Percentiles rank a stretch among this genome's conserved stretches.
Evolutionary conservation across 2,329 filamentous ascomycete species (phyloP).

Genomic region (Fusarium algeriense): DNA sequence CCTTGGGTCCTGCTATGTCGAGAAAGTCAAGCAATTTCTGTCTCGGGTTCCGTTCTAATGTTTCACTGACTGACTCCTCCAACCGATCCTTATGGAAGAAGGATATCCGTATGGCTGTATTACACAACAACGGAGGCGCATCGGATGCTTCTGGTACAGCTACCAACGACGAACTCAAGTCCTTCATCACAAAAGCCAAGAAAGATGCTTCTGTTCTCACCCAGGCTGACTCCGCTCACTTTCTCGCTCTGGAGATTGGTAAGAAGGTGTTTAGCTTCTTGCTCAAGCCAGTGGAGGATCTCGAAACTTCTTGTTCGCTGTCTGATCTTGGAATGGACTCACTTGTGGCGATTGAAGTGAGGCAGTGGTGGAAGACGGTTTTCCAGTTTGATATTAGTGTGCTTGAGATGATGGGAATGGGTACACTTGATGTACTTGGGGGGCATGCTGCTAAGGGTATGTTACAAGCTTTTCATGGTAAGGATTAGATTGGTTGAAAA

Average conservation of each 20-base stretch:
- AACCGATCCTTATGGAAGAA: constrained; percentile 13
- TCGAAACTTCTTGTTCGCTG: constrained; percentile 3
- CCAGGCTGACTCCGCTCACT: not conserved
- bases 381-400: constrained; percentile 15
- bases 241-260: constrained; percentile 4
- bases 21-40: not conserved
- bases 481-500: not conserved
- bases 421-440: constrained; percentile 7
- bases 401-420: constrained; percentile 16
- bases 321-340: constrained; percentile 16
- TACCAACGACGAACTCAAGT: not conserved
- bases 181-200: constrained; percentile 3
- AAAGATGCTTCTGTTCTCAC: not conserved
- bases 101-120: constrained; percentile 7
- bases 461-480: not conserved
- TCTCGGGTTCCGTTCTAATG: not conserved
- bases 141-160: not conserved
- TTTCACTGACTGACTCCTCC: not conserved
- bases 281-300: not conserved
- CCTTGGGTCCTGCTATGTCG: not conserved
- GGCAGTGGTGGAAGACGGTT: constrained; percentile 13
- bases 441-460: constrained; percentile 1
- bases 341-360: constrained; percentile 6
- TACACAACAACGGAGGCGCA: not conserved
- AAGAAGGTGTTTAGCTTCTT: constrained; percentile 13